phyloP scores from a whole-genome alignment of 2,329 filamentous ascomycete species.

The Tolypocladium tundrense region DNA sequence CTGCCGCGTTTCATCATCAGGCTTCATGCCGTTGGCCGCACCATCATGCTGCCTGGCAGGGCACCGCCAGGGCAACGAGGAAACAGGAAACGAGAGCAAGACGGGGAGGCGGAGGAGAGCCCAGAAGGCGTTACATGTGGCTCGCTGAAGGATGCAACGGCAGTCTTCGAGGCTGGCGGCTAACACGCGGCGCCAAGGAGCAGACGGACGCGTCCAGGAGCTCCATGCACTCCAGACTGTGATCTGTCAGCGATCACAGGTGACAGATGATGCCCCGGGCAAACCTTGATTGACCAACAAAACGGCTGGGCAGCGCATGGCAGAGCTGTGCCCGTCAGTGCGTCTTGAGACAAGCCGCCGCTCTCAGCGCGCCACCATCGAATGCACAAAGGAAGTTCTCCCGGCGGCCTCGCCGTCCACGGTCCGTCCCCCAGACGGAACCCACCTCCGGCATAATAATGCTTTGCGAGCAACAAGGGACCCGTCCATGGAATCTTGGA shows the following conservation, averaged over 20 bases:
- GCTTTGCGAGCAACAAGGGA: neutral
- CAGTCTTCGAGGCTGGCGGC: neutral
- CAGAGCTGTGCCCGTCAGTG: neutral
- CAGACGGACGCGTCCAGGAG: neutral
- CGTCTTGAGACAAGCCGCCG: neutral
- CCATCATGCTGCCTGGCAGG: neutral
- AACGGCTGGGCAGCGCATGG: neutral
- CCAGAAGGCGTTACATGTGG: neutral
- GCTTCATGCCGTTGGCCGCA: neutral
- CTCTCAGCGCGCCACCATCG: neutral
- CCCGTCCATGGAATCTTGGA: neutral
- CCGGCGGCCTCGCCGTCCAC: neutral
- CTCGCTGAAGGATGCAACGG: neutral
- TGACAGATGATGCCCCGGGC: neutral
- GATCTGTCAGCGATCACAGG: neutral
- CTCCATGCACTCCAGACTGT: neutral
- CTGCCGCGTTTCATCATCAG: neutral
- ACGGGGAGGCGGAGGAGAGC: neutral
- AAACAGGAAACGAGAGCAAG: neutral
- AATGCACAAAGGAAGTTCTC: neutral
- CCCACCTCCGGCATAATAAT: neutral
- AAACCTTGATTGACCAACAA: neutral
- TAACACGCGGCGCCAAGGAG: neutral
- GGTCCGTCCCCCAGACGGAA: neutral
- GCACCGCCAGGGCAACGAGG: neutral